Base-by-base conservation (phyloP, 805 yeast genomes). In the Candida boleticola region DNA sequence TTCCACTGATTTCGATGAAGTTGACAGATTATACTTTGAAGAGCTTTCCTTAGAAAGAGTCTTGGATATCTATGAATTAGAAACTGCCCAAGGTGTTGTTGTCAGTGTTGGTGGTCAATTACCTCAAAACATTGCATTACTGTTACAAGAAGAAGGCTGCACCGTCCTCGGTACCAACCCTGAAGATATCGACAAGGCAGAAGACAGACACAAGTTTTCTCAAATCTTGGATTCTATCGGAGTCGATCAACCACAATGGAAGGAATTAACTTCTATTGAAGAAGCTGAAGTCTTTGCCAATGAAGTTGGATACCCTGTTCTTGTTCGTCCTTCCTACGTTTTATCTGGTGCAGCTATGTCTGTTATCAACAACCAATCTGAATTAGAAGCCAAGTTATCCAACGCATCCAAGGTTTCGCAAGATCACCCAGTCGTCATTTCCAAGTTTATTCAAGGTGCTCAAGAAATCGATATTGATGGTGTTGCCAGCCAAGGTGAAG, bases 291-390 rank as follows among this genome's bases (percentile, higher is more conserved):
- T 61, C 16, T 92, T 92, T 66, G 97, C 98, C 38, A 73, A 79
- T 41, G 75, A 78, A 52, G 98, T 92, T 42, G 88, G 90, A 18
- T 92, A 82, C 78, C 99, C 99, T 39, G 99, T 92, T 9, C 78
- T 92, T 54, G 97, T 92, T 46, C 88, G 99, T 72, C 99, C 99
- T 40, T 90, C 98, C 1, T 92, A 92, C 60, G 99, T 92, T 37
- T 76, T 92, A 50, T 87, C 96, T 43, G 99, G 99, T 71, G 98
- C 99, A 48, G 98, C 99, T 46, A 93, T 92, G 99, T 84, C 93
- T 47, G 97, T 89, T 33, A 90, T 93, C 52, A 79, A 79, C 60
- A 79, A 78, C 48, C 83, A 84, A 62, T 71, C 76, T 37, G 97
- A 93, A 64, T 79, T 92, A 52, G 93, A 83, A 54, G 62, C 79